Evolutionary conservation across 805 yeast species (phyloP).

Genomic region (Jamesozyma gamospora): DNA sequence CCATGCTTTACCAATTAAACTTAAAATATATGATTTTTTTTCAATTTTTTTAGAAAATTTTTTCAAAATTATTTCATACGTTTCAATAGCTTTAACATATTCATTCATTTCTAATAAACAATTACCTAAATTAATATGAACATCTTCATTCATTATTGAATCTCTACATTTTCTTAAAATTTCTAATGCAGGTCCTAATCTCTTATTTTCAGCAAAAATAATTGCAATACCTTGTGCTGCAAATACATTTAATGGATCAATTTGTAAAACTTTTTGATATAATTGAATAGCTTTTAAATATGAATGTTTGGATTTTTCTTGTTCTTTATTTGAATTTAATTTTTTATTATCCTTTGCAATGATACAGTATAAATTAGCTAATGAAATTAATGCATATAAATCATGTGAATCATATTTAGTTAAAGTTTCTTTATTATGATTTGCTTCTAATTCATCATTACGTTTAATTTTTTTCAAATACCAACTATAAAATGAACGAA

Average conservation of each 20-base stretch:
- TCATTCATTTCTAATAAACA: conserved; percentile 75
- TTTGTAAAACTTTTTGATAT: conserved; percentile 74
- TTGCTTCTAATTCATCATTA: conserved; percentile 49
- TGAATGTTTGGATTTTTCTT: conserved; percentile 54
- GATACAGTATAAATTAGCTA: conserved; percentile 77
- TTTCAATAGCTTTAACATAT: conserved; percentile 77
- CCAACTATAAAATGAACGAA: conserved; percentile 91
- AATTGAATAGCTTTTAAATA: conserved; percentile 87
- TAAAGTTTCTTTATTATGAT: conserved; percentile 77
- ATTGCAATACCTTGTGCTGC: conserved; percentile 98
- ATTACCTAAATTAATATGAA: conserved; percentile 81
- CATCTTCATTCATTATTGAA: conserved; percentile 73
- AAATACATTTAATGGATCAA: conserved; percentile 78
- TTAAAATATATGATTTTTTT: conserved; percentile 54
- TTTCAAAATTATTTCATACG: conserved; percentile 69
- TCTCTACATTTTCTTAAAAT: conserved; percentile 84
- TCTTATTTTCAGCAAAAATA: conserved; percentile 76
- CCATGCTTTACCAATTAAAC: conserved; percentile 84
- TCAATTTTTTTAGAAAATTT: conserved; percentile 43
- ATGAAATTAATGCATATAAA: conserved; percentile 74
- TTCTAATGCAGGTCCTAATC: conserved; percentile 67
- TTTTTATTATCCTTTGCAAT: conserved; percentile 70
- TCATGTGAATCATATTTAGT: conserved; percentile 80
- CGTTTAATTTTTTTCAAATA: conserved; percentile 47
- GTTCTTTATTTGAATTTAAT: conserved; percentile 29